Evolutionary conservation across 345 rosid genomes (phyloP), one percentile per base, ranked within the genome.

Genomic region (Eucalyptus pauciflora): DNA sequence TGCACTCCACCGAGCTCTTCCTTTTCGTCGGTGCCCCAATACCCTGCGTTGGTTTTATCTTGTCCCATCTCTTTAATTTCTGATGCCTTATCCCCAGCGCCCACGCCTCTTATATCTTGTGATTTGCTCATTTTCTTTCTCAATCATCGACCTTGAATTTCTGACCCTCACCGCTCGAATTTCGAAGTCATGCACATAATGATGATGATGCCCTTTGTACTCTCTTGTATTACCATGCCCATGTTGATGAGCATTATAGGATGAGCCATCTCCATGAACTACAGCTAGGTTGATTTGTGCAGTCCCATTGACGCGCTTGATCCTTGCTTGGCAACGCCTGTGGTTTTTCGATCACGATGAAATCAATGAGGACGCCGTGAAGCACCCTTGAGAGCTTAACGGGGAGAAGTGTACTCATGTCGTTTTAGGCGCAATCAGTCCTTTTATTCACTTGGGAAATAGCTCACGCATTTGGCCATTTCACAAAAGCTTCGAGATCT

Each of bases 281-380:
- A 92, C 95, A 89, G 64, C 93, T 49, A 86, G 93, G 88, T 91
- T 94, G 87, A 95, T 91, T 62, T 93, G 96, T 87, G 97, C 97
- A 93, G 95, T 94, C 46, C 90, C 92, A 80, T 94, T 96, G 62
- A 96, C 94, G 90, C 90, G 93, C 97, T 96, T 93, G 50, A 58
- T 51, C 56, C 56, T 51, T 51, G 22, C 56, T 51, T 51, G 56
- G 56, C 56, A 25, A 58, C 64, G 15, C n/a, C 64, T 25, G 64
- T 27, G 67, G 67, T 60, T 27, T 60, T 60, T 29, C 31, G 16
- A 27, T 60, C 67, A 3, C 67, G 31, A 27, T 60, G 67, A 51
- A 22, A 51, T 51, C 4, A 51, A 51, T 51, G 54, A 51, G 56
- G 2, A 51, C 56, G 56, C 56, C 56, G 22, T 51, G 56, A 51